Base-by-base conservation (phyloP, 345 rosid genomes). In the Rhodamnia argentea region DNA sequence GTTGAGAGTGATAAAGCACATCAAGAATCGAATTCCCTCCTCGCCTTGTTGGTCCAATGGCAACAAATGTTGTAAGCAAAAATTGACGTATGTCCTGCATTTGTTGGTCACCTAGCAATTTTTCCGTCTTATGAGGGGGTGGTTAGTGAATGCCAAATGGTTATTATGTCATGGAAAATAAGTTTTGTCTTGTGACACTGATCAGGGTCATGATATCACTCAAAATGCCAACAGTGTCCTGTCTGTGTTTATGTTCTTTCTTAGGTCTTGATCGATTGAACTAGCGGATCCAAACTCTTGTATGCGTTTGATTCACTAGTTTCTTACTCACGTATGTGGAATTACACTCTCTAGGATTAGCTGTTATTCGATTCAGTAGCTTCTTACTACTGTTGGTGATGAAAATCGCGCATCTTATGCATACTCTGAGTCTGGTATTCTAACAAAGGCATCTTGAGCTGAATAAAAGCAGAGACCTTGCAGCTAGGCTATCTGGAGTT, bases 31-130 rank as follows among this genome's bases (percentile, higher is more conserved):
- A 32, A 64, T 64, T 0, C 78, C 24, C 7, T 32, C 13, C 7
- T 64, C 4, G 44, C 24, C 7, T 0, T 1, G 13, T 64, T 32
- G 24, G 44, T 32, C 44, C 2, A 0, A 32, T 4, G 44, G 13
- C 9, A 44, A 5, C 78, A 64, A 32, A 32, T 37, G 44, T 0
- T 0, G 1, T 9, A 64, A 4, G 42, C 76, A 8, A 29, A 29
- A 7, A 29, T 64, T 64, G 76, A 64, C 1, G 1, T n/a, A 32
- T 64, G 44, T 64, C 44, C 78, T 3, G n/a, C 70, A 4, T 58
- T 26, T 0, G 64, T 58, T 58, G 64, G 64, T 24, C 0, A 29
- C 40, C 10, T 12, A 16, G 78, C 78, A 9, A 32, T 64, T 32
- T 64, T 64, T 5, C 16, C 5, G 2, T 7, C 23, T 64, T 3